A percentile compares a stretch with the other conserved stretches of the same genome.
Evolutionary conservation across 2,329 filamentous ascomycete genomes (phyloP).

Genomic region (Fusarium dimerum): DNA sequence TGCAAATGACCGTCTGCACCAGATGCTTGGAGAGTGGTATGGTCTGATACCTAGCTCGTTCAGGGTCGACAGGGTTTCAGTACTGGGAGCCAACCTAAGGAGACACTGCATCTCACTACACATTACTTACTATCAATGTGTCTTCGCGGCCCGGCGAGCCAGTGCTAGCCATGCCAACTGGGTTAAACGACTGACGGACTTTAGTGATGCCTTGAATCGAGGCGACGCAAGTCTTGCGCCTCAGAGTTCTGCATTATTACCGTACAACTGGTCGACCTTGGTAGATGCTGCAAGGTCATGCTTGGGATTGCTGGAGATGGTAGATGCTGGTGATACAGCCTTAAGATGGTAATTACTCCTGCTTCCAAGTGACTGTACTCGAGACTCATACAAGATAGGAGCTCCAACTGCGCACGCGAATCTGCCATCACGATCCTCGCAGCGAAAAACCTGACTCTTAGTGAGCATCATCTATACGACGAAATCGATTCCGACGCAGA

Average conservation of each 20-base stretch:
- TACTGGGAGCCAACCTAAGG: background rate
- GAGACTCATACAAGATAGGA: background rate
- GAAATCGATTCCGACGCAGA: background rate
- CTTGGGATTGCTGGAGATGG: background rate
- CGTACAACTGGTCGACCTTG: slow-evolving; percentile 1
- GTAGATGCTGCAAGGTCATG: slow-evolving; percentile 5
- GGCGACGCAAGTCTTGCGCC: background rate
- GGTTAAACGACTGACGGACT: slow-evolving; percentile 1
- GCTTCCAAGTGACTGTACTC: background rate
- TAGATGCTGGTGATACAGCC: background rate
- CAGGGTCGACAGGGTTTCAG: background rate
- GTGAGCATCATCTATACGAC: background rate
- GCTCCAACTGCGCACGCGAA: background rate
- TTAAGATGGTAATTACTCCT: slow-evolving; percentile 1
- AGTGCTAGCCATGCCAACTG: background rate
- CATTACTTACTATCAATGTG: slow-evolving; percentile 5
- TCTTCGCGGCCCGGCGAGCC: slow-evolving; percentile 1
- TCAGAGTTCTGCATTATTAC: background rate
- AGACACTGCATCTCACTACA: slow-evolving; percentile 1
- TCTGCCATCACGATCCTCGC: slow-evolving; percentile 1
- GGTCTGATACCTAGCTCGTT: background rate
- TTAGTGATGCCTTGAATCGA: background rate
- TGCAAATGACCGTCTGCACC: background rate
- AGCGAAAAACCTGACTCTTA: slow-evolving; percentile 2
- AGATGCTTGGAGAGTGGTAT: slow-evolving; percentile 8